phyloP scores from a whole-genome alignment of 2,329 filamentous ascomycete species.

The Aureobasidium sp. region DNA sequence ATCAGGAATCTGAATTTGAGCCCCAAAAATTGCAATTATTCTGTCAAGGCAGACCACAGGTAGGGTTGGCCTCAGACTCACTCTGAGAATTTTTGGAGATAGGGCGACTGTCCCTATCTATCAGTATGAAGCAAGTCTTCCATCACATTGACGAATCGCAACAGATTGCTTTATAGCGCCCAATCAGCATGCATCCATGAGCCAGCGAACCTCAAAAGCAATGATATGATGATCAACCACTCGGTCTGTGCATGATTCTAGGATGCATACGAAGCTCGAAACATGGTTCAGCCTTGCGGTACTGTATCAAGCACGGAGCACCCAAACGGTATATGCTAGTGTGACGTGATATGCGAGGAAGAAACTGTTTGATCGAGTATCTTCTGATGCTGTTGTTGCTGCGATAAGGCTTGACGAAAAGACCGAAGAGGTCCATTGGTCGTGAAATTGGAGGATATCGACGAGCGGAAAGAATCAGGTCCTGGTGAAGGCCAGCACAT shows the following conservation, averaged over 20 bases:
- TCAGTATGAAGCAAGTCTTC: neutral
- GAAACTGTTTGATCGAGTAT: neutral
- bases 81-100: too few relatives aligned
- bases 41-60: neutral
- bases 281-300: neutral
- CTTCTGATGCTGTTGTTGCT: neutral
- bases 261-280: neutral
- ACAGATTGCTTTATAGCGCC: neutral
- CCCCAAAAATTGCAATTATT: neutral
- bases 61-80: neutral
- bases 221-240: neutral
- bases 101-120: too few relatives aligned
- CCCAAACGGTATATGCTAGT: neutral
- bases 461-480: neutral
- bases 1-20: neutral
- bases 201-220: neutral
- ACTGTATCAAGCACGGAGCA: neutral
- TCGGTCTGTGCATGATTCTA: neutral
- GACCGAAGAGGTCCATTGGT: neutral
- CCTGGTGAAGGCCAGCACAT: neutral
- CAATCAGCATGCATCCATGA: neutral
- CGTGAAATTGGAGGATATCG: neutral
- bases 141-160: neutral
- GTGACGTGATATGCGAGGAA: neutral
- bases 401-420: neutral